These are phyloP conservation scores for Thecamonas trahens DNA, from an alignment of 78 protist genomes.

Conservation along the genomic window DNA sequence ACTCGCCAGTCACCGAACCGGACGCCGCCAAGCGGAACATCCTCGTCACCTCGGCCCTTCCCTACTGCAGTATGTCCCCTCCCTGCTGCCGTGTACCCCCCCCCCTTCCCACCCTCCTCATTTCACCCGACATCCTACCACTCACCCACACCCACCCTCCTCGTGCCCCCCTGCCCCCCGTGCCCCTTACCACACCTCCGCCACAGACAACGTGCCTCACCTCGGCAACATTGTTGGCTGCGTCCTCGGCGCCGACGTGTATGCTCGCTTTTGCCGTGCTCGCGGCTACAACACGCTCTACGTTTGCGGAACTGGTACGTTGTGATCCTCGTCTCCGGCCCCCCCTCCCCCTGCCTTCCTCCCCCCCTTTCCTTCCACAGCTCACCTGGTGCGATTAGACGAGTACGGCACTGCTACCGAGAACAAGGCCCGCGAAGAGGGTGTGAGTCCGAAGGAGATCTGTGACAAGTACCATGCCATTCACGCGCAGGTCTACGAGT, in stretches of 20 bases:
- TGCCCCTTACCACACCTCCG: no score
- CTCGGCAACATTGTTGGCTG: slow-evolving; percentile 83
- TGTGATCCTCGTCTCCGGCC: no score
- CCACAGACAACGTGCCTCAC: slow-evolving; percentile 65
- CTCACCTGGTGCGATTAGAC: no score
- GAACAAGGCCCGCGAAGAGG: slow-evolving; percentile 65
- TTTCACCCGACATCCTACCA: no score
- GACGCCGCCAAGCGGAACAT: slow-evolving; percentile 58
- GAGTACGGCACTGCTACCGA: slow-evolving; percentile 88
- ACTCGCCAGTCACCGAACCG: no score
- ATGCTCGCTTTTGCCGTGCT: slow-evolving; percentile 50
- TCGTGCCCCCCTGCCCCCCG: no score
- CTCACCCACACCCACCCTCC: no score
- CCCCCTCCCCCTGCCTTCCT: no score
- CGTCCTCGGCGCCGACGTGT: slow-evolving; percentile 77
- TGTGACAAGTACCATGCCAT: slow-evolving; percentile 72
- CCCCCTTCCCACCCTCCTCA: neutral
- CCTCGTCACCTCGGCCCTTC: slow-evolving; percentile 65
- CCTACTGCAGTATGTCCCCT: neutral
- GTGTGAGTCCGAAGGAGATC: slow-evolving; percentile 59
- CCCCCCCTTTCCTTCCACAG: no score
- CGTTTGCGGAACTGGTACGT: slow-evolving; percentile 86
- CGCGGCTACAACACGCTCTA: slow-evolving; percentile 68
- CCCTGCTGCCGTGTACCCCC: neutral
- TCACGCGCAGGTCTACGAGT: slow-evolving; percentile 67